Evolutionary conservation across 306 rosid species (phyloP).

Genomic region (Citrullus colocynthis): DNA sequence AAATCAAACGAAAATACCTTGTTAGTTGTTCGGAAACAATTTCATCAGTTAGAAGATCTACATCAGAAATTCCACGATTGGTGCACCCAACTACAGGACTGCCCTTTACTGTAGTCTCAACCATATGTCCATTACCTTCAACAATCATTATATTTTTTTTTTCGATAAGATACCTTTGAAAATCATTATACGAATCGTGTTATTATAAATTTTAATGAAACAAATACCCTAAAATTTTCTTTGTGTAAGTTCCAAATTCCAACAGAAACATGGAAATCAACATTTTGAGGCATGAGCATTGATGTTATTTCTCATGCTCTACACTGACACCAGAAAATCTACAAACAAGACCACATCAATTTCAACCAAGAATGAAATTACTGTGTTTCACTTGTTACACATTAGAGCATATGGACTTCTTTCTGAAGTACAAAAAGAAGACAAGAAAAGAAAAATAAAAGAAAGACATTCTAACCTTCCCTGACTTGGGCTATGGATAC

Average conservation of each 20-base stretch:
- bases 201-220: too few relatives aligned
- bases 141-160: neutral
- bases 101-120: constrained; percentile 23
- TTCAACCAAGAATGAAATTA: neutral
- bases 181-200: too few relatives aligned
- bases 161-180: too few relatives aligned
- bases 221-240: neutral
- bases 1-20: constrained; percentile 36
- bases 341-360: neutral
- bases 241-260: neutral
- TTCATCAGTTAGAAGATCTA: constrained; percentile 55
- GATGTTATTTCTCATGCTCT: constrained; percentile 3
- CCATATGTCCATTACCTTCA: constrained; percentile 19
- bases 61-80: constrained; percentile 22
- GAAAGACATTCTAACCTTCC: neutral
- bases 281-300: neutral
- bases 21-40: constrained; percentile 90
- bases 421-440: neutral
- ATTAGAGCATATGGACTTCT: neutral
- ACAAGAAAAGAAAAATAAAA: neutral
- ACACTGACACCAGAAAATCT: neutral
- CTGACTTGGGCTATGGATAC: neutral
- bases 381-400: neutral
- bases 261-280: neutral
- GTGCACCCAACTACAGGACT: constrained; percentile 21